Conservation (phyloP, 2,329 filamentous ascomycete species). For the Clonostachys byssicola region DNA sequence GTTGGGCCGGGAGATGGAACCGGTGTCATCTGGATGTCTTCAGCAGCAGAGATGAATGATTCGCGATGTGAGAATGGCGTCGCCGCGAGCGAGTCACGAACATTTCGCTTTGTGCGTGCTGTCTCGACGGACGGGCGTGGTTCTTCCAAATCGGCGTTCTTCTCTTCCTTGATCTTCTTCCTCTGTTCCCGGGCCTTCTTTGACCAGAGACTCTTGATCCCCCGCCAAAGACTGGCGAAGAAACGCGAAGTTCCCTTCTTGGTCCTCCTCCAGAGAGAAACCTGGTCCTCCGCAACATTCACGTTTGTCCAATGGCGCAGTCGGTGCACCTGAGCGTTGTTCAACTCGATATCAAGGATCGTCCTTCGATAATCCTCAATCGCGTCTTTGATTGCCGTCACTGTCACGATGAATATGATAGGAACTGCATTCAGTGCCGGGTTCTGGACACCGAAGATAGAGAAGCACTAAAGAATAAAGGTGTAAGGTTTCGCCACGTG, state of each 20-base stretch:
- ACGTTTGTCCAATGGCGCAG: slow-evolving; percentile 88
- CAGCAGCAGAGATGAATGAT: slow-evolving; percentile 50
- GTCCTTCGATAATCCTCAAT: slow-evolving; percentile 95
- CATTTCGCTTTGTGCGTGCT: slow-evolving; percentile 22
- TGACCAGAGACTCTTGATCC: slow-evolving; percentile 41
- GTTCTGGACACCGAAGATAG: slow-evolving; percentile 90
- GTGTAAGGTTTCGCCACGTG: slow-evolving; percentile 2
- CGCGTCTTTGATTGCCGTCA: slow-evolving; percentile 91
- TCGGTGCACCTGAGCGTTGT: slow-evolving; percentile 92
- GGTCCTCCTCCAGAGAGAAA: slow-evolving; percentile 80
- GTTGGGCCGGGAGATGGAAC: slow-evolving; percentile 74
- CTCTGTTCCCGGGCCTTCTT: slow-evolving; percentile 44
- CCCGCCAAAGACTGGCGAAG: slow-evolving; percentile 48
- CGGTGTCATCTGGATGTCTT: slow-evolving; percentile 93
- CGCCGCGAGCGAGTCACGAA: slow-evolving; percentile 37
- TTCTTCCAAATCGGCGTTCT: slow-evolving; percentile 34
- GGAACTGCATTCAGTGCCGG: slow-evolving; percentile 87
- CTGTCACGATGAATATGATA: slow-evolving; percentile 82
- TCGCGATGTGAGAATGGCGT: slow-evolving; percentile 43
- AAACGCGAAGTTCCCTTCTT: slow-evolving; percentile 80
- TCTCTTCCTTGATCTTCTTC: slow-evolving; percentile 20
- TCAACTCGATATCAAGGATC: slow-evolving; percentile 85
- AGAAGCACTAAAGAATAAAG: slow-evolving; percentile 68
- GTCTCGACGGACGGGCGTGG: slow-evolving; percentile 54
- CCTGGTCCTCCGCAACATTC: slow-evolving; percentile 82